Percentiles rank a stretch among this genome's conserved stretches.
Evolutionary conservation across 2,329 filamentous ascomycete species (phyloP).

Genomic region (Alternaria sp.): DNA sequence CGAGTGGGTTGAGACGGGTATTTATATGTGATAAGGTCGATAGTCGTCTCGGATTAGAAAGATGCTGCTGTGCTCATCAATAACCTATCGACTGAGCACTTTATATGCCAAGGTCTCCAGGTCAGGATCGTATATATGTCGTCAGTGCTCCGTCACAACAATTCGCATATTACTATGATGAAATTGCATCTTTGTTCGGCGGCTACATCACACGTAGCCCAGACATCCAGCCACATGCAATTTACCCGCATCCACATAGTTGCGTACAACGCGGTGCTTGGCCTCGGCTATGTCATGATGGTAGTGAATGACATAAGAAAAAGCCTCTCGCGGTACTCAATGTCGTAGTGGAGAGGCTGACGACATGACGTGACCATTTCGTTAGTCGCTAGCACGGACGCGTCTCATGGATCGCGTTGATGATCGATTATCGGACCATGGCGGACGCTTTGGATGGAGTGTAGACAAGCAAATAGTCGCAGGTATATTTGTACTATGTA

Average conservation of each 20-base stretch:
- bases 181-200: background rate
- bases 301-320: background rate
- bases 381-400: slow-evolving; percentile 1
- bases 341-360: background rate
- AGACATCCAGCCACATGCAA: background rate
- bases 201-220: background rate
- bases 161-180: background rate
- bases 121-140: background rate
- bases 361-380: slow-evolving; percentile 1
- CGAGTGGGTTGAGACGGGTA: background rate
- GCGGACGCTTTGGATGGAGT: background rate
- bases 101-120: background rate
- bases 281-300: background rate
- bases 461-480: background rate
- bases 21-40: background rate
- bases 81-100: background rate
- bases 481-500: background rate
- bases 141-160: background rate
- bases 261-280: background rate
- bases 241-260: background rate
- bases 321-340: background rate
- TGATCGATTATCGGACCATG: background rate
- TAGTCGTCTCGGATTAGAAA: background rate
- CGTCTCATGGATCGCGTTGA: background rate
- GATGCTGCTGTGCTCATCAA: background rate